These are phyloP conservation scores for Lentinula aciculospora DNA, from an alignment of 768 basidiomycete genomes.

Conservation along the genomic window DNA sequence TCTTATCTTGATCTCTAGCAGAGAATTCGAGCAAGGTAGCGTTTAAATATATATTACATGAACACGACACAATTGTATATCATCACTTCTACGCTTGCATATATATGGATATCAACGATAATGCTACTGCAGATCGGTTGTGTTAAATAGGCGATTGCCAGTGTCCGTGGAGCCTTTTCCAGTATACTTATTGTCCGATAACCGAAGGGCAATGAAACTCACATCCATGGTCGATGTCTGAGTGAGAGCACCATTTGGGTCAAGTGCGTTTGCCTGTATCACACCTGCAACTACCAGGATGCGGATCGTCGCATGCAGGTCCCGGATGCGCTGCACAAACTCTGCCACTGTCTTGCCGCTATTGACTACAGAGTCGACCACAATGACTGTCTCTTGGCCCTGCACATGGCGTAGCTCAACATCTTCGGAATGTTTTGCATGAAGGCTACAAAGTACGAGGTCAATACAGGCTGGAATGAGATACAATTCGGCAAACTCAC, in stretches of 20 bases:
- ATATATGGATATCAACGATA: too few species aligned
- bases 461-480: constrained; percentile 5
- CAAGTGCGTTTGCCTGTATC: constrained; percentile 13
- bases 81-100: too few species aligned
- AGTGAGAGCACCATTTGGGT: constrained; percentile 10
- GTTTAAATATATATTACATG: too few species aligned
- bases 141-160: constrained; percentile 17
- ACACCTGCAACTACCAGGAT: constrained; percentile 16
- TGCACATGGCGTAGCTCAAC: constrained; percentile 12
- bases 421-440: constrained; percentile 16
- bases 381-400: constrained; percentile 12
- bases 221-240: constrained; percentile 13
- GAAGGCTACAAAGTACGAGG: constrained; percentile 10
- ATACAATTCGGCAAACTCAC: constrained; percentile 8
- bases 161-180: constrained; percentile 18
- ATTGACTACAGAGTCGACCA: constrained; percentile 21
- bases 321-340: constrained; percentile 15
- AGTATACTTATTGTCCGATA: constrained; percentile 18
- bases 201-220: constrained; percentile 15
- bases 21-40: too few species aligned
- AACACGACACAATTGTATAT: too few species aligned
- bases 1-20: too few species aligned
- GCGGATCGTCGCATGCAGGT: constrained; percentile 9
- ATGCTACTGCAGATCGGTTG: constrained; percentile 5
- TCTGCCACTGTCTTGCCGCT: constrained; percentile 18